phyloP scores from a whole-genome alignment of 2,329 filamentous ascomycete genomes.

The Diaporthe ilicicola region DNA sequence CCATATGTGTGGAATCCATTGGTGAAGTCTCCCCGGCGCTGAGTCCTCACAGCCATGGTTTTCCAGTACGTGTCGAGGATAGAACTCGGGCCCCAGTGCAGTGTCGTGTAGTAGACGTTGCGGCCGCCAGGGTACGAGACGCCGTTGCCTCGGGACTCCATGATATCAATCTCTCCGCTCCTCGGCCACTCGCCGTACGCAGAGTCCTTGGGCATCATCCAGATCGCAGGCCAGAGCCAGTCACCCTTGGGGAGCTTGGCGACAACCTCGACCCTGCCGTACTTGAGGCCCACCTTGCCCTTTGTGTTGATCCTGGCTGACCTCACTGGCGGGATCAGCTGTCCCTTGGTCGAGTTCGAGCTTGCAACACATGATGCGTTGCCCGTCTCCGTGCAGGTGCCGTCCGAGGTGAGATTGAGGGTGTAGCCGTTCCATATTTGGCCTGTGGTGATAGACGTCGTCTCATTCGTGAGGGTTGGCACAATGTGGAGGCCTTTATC shows the following conservation, averaged over 20 bases:
- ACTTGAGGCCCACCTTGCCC: slow-evolving; percentile 55
- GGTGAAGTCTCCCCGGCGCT: slow-evolving; percentile 50
- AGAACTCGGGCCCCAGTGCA: slow-evolving; percentile 54
- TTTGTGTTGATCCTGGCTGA: slow-evolving; percentile 58
- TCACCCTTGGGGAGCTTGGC: slow-evolving; percentile 61
- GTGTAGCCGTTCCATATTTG: slow-evolving; percentile 50
- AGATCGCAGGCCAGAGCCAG: slow-evolving; percentile 62
- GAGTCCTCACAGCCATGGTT: slow-evolving; percentile 44
- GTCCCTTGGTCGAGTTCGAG: slow-evolving; percentile 52
- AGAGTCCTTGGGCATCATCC: slow-evolving; percentile 59
- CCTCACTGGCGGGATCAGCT: slow-evolving; percentile 58
- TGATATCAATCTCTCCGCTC: slow-evolving; percentile 63
- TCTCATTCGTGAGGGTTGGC: slow-evolving; percentile 58
- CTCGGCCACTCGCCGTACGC: slow-evolving; percentile 60
- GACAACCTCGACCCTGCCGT: slow-evolving; percentile 61
- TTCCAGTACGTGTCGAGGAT: slow-evolving; percentile 45
- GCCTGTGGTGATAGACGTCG: slow-evolving; percentile 48
- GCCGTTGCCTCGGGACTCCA: slow-evolving; percentile 58
- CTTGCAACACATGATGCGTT: slow-evolving; percentile 47
- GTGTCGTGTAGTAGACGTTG: slow-evolving; percentile 51
- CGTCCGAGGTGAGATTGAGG: slow-evolving; percentile 53
- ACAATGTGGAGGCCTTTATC: slow-evolving; percentile 60
- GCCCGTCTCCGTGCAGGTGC: slow-evolving; percentile 50
- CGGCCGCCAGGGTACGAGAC: slow-evolving; percentile 51
- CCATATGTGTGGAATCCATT: slow-evolving; percentile 59